phyloP scores from a whole-genome alignment of 2,329 filamentous ascomycete genomes.

The Exophiala mesophila region DNA sequence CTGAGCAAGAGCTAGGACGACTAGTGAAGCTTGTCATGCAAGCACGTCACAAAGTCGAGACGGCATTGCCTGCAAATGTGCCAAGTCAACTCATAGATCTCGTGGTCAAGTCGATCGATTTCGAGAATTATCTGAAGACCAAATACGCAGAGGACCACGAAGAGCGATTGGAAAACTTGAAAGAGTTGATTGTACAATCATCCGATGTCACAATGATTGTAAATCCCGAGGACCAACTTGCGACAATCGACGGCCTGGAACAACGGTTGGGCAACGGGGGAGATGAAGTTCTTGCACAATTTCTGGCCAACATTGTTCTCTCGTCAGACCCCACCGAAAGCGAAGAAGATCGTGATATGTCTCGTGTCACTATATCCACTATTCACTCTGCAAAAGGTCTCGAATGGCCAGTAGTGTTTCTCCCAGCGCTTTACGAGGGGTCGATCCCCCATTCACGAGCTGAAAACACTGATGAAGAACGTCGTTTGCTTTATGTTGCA shows the following conservation, averaged over 20 bases:
- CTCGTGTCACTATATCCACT: slow-evolving; percentile 81
- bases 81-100: slow-evolving; percentile 50
- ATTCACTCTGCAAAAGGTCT: slow-evolving; percentile 95
- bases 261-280: slow-evolving; percentile 50
- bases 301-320: slow-evolving; percentile 86
- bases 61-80: slow-evolving; percentile 27
- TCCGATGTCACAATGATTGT: slow-evolving; percentile 57
- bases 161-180: slow-evolving; percentile 77
- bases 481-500: slow-evolving; percentile 84
- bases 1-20: slow-evolving; percentile 52
- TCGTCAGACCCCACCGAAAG: slow-evolving; percentile 69
- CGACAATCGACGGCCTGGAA: slow-evolving; percentile 65
- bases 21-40: slow-evolving; percentile 59
- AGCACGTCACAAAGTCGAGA: slow-evolving; percentile 50
- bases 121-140: slow-evolving; percentile 67
- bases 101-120: slow-evolving; percentile 61
- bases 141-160: slow-evolving; percentile 71
- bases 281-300: slow-evolving; percentile 66
- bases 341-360: slow-evolving; percentile 47
- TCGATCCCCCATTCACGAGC: slow-evolving; percentile 84
- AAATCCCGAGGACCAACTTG: slow-evolving; percentile 50
- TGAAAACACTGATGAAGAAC: slow-evolving; percentile 82
- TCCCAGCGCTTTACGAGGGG: slow-evolving; percentile 83
- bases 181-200: slow-evolving; percentile 79
- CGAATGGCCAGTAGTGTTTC: slow-evolving; percentile 93